A percentile compares a stretch with the other conserved stretches of the same genome.
These are phyloP conservation scores for Trichoderma sp. DNA, from an alignment of 2,329 filamentous ascomycete species.

Conservation along the genomic window DNA sequence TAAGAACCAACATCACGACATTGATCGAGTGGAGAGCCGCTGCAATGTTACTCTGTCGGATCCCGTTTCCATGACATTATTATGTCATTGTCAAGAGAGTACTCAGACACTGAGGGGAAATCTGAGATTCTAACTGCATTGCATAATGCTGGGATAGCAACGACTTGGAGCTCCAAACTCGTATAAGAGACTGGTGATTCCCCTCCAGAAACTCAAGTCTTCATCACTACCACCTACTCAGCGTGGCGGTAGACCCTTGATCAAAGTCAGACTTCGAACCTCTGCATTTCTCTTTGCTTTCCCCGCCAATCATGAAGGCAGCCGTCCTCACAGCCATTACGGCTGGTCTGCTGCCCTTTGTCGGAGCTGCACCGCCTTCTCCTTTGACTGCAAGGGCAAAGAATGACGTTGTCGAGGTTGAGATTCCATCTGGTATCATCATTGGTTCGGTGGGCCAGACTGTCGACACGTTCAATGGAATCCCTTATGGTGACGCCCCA, in stretches of 20 bases:
- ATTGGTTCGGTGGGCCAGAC: constrained; percentile 43
- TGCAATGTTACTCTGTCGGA: background rate
- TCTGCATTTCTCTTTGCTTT: background rate
- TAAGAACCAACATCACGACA: background rate
- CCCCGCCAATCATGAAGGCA: background rate
- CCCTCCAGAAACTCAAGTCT: background rate
- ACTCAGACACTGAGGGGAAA: no score
- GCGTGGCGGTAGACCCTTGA: background rate
- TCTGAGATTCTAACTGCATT: background rate
- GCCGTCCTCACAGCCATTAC: background rate
- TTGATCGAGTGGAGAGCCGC: no score
- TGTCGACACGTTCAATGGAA: constrained; percentile 69
- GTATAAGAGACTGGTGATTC: background rate
- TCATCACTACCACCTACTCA: background rate
- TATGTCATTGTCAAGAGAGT: background rate
- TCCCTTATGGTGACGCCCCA: constrained; percentile 72
- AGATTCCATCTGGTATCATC: constrained; percentile 56
- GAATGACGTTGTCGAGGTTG: constrained; percentile 45
- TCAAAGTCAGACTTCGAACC: background rate
- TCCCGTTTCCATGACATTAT: background rate
- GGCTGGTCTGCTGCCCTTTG: background rate
- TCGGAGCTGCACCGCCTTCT: background rate
- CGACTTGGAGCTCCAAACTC: background rate
- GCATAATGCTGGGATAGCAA: background rate
- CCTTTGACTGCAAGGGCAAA: background rate